Conservation (phyloP, 495 filamentous ascomycete species). For the Penicillium ochrochloron region DNA sequence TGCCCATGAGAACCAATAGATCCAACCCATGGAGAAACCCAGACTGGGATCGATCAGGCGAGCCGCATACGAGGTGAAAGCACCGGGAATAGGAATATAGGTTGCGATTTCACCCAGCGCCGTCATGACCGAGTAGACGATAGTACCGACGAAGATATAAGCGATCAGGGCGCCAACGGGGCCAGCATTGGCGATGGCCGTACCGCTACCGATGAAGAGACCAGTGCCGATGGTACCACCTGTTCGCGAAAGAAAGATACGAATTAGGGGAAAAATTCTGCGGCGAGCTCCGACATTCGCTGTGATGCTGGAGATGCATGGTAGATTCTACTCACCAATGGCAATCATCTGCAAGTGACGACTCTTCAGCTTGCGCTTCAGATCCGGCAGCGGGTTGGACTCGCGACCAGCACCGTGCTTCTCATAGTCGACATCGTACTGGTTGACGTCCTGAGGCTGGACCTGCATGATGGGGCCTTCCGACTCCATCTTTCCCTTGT, state of each 20-base stretch:
- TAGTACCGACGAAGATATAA: constrained; percentile 65
- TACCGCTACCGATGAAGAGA: constrained; percentile 77
- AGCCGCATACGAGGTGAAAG: constrained; percentile 75
- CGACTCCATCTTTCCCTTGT: constrained; percentile 39
- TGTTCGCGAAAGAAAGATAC: constrained; percentile 47
- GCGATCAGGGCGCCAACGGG: constrained; percentile 73
- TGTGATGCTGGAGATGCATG: background rate
- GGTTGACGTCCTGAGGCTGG: constrained; percentile 16
- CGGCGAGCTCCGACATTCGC: background rate
- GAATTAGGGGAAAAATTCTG: constrained; percentile 42
- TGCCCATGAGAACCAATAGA: constrained; percentile 66
- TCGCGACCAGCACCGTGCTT: constrained; percentile 47
- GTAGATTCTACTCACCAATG: constrained; percentile 53
- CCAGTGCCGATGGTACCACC: constrained; percentile 82
- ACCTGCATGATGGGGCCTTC: constrained; percentile 39
- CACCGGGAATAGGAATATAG: constrained; percentile 76
- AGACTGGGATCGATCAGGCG: constrained; percentile 74
- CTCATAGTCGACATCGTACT: constrained; percentile 46
- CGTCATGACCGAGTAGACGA: constrained; percentile 64
- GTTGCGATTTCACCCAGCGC: constrained; percentile 74
- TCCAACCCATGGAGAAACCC: constrained; percentile 83
- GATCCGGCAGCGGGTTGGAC: constrained; percentile 47
- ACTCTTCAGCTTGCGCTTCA: constrained; percentile 68
- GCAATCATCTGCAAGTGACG: constrained; percentile 78
- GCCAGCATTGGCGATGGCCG: constrained; percentile 66